Conservation (phyloP, 2,329 filamentous ascomycete genomes). For the Penicillium sclerotiorum region DNA sequence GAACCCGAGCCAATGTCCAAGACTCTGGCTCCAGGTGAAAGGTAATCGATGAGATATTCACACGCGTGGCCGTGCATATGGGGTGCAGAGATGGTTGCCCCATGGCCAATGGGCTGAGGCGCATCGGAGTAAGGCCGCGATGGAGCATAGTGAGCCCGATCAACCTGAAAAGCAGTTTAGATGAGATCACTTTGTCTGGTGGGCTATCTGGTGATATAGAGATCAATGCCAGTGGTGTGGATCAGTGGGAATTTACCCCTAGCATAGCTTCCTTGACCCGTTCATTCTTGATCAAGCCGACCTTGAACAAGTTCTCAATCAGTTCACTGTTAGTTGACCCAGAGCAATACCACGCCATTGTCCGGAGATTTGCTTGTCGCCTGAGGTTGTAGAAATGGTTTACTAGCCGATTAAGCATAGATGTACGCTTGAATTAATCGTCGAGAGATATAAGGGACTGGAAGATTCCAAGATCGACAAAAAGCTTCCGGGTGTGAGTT, state of each 20-base stretch:
- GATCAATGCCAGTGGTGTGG: too few species aligned
- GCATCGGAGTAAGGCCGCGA: conserved; percentile 70
- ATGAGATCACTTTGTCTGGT: too few species aligned
- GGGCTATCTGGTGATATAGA: too few species aligned
- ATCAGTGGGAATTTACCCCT: conserved; percentile 53
- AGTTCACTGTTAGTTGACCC: conserved; percentile 74
- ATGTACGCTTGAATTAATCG: background rate
- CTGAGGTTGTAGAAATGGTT: conserved; percentile 1
- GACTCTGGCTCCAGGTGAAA: conserved; percentile 59
- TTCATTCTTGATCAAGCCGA: conserved; percentile 71
- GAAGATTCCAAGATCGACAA: too few species aligned
- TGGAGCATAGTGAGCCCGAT: conserved; percentile 82
- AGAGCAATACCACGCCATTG: conserved; percentile 89
- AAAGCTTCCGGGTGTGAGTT: too few species aligned
- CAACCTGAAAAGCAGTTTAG: conserved; percentile 64
- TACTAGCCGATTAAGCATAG: background rate
- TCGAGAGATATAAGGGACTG: too few species aligned
- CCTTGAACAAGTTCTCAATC: conserved; percentile 73
- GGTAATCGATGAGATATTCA: conserved; percentile 62
- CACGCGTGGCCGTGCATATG: conserved; percentile 72
- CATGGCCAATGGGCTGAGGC: conserved; percentile 68
- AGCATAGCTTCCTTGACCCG: conserved; percentile 80
- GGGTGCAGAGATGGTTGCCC: conserved; percentile 71
- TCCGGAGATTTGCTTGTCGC: conserved; percentile 14
- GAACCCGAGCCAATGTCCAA: conserved; percentile 76